Percentiles rank a stretch among this genome's conserved stretches.
phyloP scores from a whole-genome alignment of 345 rosid genomes.

The Physaria fendleri region DNA sequence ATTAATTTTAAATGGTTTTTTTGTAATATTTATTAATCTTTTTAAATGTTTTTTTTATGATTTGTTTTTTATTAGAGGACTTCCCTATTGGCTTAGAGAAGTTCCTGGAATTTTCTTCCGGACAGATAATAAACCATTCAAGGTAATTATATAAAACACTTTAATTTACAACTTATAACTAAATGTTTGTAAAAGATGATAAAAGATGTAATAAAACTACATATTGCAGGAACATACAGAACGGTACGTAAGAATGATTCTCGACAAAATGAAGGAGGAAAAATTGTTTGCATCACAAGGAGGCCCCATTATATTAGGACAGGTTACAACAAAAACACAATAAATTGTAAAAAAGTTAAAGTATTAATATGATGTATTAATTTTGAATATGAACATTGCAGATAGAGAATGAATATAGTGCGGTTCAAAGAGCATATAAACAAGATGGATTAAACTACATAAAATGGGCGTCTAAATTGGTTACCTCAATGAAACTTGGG shows the following conservation, averaged over 20 bases:
- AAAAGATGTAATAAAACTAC: background rate
- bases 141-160: slow-evolving; percentile 45
- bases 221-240: slow-evolving; percentile 52
- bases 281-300: slow-evolving; percentile 57
- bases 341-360: background rate
- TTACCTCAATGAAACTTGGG: slow-evolving; percentile 54
- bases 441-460: slow-evolving; percentile 46
- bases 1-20: too few relatives aligned
- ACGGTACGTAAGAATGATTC: slow-evolving; percentile 41
- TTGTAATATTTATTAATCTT: too few relatives aligned
- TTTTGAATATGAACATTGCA: slow-evolving; percentile 13
- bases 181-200: background rate
- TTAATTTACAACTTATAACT: too few relatives aligned
- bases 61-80: slow-evolving; percentile 39
- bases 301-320: slow-evolving; percentile 57
- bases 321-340: slow-evolving; percentile 26
- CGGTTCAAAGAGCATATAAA: slow-evolving; percentile 42
- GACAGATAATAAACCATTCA: slow-evolving; percentile 59
- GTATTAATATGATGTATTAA: background rate
- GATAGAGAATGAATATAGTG: slow-evolving; percentile 79
- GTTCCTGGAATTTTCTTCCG: slow-evolving; percentile 57
- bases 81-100: slow-evolving; percentile 85
- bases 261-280: slow-evolving; percentile 43
- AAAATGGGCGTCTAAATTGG: slow-evolving; percentile 66
- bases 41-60: background rate